Conservation (phyloP, 2,329 filamentous ascomycete species). For the Nemania diffusa region DNA sequence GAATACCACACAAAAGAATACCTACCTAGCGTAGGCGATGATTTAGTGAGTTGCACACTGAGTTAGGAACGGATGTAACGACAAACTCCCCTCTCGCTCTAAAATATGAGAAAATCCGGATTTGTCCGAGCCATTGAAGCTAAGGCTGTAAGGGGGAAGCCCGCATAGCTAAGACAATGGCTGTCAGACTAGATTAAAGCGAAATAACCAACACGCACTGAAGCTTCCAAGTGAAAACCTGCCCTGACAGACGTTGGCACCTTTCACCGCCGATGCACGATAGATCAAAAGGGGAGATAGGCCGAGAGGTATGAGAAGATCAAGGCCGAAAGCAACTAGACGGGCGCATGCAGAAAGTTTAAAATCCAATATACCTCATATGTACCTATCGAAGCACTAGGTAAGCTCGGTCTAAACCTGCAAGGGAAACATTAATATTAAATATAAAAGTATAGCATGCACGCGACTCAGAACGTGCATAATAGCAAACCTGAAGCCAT, state of each 20-base stretch:
- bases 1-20: constrained; percentile 7
- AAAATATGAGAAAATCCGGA: background rate
- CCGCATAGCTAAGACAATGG: constrained; percentile 17
- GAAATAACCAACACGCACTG: constrained; percentile 7
- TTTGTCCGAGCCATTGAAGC: constrained; percentile 6
- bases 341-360: background rate
- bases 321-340: constrained; percentile 6
- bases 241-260: background rate
- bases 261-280: background rate
- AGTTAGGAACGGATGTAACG: background rate
- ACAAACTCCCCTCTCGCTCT: background rate
- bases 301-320: background rate
- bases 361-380: background rate
- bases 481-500: constrained; percentile 7
- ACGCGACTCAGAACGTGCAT: constrained; percentile 29
- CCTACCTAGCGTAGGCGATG: background rate
- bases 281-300: background rate
- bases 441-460: constrained; percentile 25
- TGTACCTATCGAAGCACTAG: background rate
- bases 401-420: background rate
- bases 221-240: background rate
- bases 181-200: constrained; percentile 5
- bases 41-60: background rate
- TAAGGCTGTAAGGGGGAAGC: constrained; percentile 9
- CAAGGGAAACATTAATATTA: background rate